Evolutionary conservation across 202 grass and related monocot genomes (phyloP), one percentile per base, ranked within the genome.

Genomic region (Zizania palustris): DNA sequence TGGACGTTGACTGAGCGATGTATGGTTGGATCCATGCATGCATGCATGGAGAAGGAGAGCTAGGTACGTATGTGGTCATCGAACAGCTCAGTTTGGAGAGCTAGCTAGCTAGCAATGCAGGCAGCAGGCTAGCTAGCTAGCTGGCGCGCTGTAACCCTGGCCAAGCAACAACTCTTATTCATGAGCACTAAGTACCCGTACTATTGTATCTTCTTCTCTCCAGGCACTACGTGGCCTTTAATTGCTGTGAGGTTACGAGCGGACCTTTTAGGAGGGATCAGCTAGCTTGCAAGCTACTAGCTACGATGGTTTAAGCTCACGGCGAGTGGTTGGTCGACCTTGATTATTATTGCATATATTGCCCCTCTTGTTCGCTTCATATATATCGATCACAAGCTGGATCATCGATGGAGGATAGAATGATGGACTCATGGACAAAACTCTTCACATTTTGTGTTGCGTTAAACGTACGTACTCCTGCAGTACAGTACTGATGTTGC

Each of bases 241-340:
- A 64, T 83, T 79, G 13, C 63, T 15, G 66, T 62, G 80, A 88
- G 69, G 71, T 88, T 83, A 75, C 75, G 75, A 80, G 80, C 70
- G 84, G 85, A 79, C 75, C 69, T 83, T 88, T 75, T 79, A 87
- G 73, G 39, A 69, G 19, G 38, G 43, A 55, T 19, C 51, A n/a
- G 18, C 18, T n/a, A 54, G 50, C 28, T 1, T 1, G 2, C 28
- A 28, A 28, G 28, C 28, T 28, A 28, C 28, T 28, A 1, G 0
- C 50, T 51, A 39, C 59, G 33, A 59, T 84, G 28, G 28, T 68
- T 67, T 61, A 36, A 67, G n/a, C n/a, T n/a, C n/a, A 67, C 58
- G 36, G 16, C 5, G 56, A 63, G 75, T 75, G 69, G 80, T 88
- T 79, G 85, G 45, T 66, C 67, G 79, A 67, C 61, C 41, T 77